Conservation (phyloP, 2,329 filamentous ascomycete species). For the Canariomyces notabilis region DNA sequence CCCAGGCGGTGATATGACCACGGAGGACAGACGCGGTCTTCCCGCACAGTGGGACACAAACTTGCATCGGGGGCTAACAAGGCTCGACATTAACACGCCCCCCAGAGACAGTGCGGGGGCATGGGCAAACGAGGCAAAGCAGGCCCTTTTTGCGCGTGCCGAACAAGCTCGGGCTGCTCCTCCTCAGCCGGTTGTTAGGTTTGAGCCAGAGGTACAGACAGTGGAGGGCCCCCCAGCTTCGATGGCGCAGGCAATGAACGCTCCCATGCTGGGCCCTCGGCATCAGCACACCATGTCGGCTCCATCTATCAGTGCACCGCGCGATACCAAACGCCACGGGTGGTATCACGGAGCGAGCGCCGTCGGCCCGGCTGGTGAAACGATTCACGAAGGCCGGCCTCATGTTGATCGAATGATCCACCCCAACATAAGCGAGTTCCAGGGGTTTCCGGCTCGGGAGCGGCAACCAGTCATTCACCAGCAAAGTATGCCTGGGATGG, state of each 20-base stretch:
- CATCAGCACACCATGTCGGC: slow-evolving; percentile 59
- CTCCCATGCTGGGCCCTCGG: slow-evolving; percentile 20
- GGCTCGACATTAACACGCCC: slow-evolving; percentile 57
- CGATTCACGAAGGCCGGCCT: slow-evolving; percentile 33
- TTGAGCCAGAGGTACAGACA: slow-evolving; percentile 44
- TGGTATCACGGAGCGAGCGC: slow-evolving; percentile 61
- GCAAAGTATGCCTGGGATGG: slow-evolving; percentile 20
- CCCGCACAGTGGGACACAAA: slow-evolving; percentile 57
- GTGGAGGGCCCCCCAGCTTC: slow-evolving; percentile 22
- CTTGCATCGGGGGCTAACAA: slow-evolving; percentile 60
- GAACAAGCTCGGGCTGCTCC: slow-evolving; percentile 42
- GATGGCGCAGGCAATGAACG: slow-evolving; percentile 7
- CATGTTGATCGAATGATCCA: slow-evolving; percentile 55
- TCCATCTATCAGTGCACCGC: slow-evolving; percentile 49
- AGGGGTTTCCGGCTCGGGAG: slow-evolving; percentile 44
- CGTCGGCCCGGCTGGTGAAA: slow-evolving; percentile 31
- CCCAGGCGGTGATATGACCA: slow-evolving; percentile 29
- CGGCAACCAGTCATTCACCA: slow-evolving; percentile 26
- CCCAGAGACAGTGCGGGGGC: slow-evolving; percentile 47
- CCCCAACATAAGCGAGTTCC: slow-evolving; percentile 50
- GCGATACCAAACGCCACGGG: slow-evolving; percentile 61
- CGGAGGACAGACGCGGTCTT: slow-evolving; percentile 47
- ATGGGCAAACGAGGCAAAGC: slow-evolving; percentile 54
- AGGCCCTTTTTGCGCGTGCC: slow-evolving; percentile 50
- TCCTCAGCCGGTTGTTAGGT: slow-evolving; percentile 46